Evolutionary conservation across 805 yeast genomes (phyloP).

Genomic region (Debaryomyces hansenii): DNA sequence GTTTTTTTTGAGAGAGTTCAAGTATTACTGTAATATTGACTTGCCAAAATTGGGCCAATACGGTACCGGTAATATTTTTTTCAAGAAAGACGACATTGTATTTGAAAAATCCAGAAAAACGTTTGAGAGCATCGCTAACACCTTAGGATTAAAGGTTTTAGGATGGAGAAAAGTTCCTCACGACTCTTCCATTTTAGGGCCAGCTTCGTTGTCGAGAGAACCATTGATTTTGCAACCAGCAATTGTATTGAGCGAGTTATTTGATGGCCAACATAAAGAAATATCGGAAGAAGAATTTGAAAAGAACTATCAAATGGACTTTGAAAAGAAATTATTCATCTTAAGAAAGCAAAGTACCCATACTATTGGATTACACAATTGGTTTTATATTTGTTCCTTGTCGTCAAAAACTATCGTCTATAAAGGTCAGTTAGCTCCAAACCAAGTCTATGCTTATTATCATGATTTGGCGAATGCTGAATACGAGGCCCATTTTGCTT

Average conservation of each 20-base stretch:
- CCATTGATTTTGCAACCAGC: constrained; percentile 92
- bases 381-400: constrained; percentile 96
- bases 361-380: constrained; percentile 89
- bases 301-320: constrained; percentile 54
- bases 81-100: constrained; percentile 80
- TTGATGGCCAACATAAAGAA: constrained; percentile 19
- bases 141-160: constrained; percentile 76
- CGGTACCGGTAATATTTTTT: constrained; percentile 92
- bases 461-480: constrained; percentile 90
- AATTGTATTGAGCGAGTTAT: constrained; percentile 57
- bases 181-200: constrained; percentile 91
- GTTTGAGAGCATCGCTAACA: constrained; percentile 76
- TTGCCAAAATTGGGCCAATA: constrained; percentile 84
- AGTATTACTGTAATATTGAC: constrained; percentile 60
- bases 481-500: constrained; percentile 91
- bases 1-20: constrained; percentile 82
- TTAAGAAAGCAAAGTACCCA: constrained; percentile 88
- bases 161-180: constrained; percentile 97
- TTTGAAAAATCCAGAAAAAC: constrained; percentile 69
- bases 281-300: constrained; percentile 55
- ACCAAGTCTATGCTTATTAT: constrained; percentile 92
- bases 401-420: constrained; percentile 88
- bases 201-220: constrained; percentile 91
- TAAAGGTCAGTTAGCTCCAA: constrained; percentile 97
- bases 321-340: constrained; percentile 82